Conservation (phyloP, 371 early-diverging fungal species). For the Lichtheimia ramosa region DNA sequence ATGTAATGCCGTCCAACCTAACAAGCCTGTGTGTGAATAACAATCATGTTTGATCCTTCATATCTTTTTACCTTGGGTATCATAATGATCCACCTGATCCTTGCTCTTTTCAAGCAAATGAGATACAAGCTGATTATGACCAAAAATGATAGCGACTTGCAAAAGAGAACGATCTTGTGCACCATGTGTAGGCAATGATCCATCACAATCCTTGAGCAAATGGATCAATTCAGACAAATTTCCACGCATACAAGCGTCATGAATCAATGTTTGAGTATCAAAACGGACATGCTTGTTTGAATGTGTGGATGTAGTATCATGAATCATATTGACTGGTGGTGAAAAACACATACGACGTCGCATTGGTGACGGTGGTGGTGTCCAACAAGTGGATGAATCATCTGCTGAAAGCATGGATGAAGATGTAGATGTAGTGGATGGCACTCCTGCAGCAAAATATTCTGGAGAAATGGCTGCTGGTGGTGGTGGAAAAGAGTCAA, state of each 20-base stretch:
- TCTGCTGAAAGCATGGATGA: conserved; percentile 16
- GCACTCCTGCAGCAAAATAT: conserved; percentile 2
- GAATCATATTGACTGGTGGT: too few relatives aligned
- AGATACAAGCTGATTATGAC: conserved; percentile 26
- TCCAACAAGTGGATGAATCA: conserved; percentile 11
- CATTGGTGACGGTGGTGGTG: conserved; percentile 5
- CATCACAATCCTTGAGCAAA: conserved; percentile 1
- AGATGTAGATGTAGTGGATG: conserved; percentile 28
- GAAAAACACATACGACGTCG: too few relatives aligned
- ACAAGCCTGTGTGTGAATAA: background rate
- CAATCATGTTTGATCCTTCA: background rate
- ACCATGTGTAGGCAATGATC: background rate
- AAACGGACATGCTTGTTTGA: conserved; percentile 31
- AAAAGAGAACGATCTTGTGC: conserved; percentile 20
- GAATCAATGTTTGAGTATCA: conserved; percentile 28
- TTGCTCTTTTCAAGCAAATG: conserved; percentile 17
- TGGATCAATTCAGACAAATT: conserved; percentile 25
- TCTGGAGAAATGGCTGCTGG: background rate
- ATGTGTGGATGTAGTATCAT: too few relatives aligned
- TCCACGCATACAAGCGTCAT: conserved; percentile 42
- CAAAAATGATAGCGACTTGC: conserved; percentile 38
- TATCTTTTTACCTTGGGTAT: conserved; percentile 38
- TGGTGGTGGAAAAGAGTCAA: conserved; percentile 5
- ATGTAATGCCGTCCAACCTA: conserved; percentile 50
- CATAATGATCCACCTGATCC: conserved; percentile 34